Evolutionary conservation across 495 filamentous ascomycete species (phyloP).

Genomic region (Podospora pseudopauciseta): DNA sequence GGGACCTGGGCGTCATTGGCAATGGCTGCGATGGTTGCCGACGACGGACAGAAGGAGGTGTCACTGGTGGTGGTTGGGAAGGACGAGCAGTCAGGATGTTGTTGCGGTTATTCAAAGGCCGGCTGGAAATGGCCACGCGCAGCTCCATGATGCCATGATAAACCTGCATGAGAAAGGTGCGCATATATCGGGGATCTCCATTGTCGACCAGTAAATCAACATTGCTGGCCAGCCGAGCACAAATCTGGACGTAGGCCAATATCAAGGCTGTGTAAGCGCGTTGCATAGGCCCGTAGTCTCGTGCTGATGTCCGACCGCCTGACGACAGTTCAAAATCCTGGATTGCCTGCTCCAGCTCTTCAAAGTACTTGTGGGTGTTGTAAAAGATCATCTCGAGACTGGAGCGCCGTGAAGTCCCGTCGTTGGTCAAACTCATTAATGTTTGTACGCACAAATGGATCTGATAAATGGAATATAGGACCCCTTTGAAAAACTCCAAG

Average conservation of each 20-base stretch:
- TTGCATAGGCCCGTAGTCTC: constrained; percentile 59
- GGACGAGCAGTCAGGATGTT: background rate
- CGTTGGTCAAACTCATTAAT: constrained; percentile 63
- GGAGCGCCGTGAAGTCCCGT: constrained; percentile 61
- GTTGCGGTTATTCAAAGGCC: background rate
- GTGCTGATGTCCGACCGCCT: constrained; percentile 45
- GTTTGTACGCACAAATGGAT: constrained; percentile 67
- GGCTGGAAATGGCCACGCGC: constrained; percentile 37
- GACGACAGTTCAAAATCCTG: constrained; percentile 56
- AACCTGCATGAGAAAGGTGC: constrained; percentile 70
- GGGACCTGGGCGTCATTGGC: background rate
- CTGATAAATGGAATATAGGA: constrained; percentile 82
- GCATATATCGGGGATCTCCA: constrained; percentile 69
- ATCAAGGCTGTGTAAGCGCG: constrained; percentile 63
- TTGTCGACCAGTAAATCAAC: constrained; percentile 65
- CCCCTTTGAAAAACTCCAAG: constrained; percentile 71
- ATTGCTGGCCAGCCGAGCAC: constrained; percentile 60
- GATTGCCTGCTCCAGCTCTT: constrained; percentile 68
- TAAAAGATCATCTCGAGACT: constrained; percentile 72
- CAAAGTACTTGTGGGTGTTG: constrained; percentile 66
- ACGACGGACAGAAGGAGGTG: constrained; percentile 11
- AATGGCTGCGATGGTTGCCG: background rate
- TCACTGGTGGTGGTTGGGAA: constrained; percentile 3
- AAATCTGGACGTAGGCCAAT: constrained; percentile 68
- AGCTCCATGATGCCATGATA: constrained; percentile 75